These are phyloP conservation scores for Epichloe glyceriae DNA, from an alignment of 2,329 filamentous ascomycete species.

Conservation along the genomic window DNA sequence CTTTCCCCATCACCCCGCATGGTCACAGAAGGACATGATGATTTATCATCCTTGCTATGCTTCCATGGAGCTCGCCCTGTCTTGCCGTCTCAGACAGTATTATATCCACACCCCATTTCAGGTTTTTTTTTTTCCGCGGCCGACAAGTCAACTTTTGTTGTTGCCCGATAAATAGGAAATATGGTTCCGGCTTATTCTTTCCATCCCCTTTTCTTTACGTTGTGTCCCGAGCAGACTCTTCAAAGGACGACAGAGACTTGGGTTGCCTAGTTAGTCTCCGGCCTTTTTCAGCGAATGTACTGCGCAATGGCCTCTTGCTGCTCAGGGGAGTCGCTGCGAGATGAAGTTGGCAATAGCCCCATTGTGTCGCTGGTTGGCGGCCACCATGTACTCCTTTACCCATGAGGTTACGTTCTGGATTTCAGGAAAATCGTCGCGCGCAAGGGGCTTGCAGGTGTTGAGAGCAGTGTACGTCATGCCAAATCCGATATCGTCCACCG, in stretches of 20 bases:
- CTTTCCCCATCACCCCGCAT: neutral
- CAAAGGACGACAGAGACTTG: neutral
- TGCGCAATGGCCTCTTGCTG: slow-evolving; percentile 39
- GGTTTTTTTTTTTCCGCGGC: neutral
- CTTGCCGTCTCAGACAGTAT: neutral
- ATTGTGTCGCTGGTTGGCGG: slow-evolving; percentile 59
- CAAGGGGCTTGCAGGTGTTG: slow-evolving; percentile 70
- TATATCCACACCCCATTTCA: neutral
- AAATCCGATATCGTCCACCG: slow-evolving; percentile 90
- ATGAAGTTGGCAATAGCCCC: slow-evolving; percentile 63
- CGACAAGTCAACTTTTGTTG: neutral
- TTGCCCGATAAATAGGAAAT: neutral
- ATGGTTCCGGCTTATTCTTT: neutral
- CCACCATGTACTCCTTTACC: slow-evolving; percentile 67
- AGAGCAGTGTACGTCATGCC: slow-evolving; percentile 89
- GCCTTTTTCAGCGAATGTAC: slow-evolving; percentile 29
- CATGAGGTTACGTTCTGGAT: slow-evolving; percentile 71
- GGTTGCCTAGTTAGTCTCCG: neutral
- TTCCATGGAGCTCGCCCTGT: no score
- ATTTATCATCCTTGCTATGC: neutral
- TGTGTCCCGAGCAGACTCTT: neutral
- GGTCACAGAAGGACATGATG: no score
- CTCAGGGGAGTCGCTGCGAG: slow-evolving; percentile 55
- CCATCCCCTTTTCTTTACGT: neutral
- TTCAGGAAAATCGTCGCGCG: slow-evolving; percentile 74